Conservation (phyloP, 2,329 filamentous ascomycete genomes). For the Chlorencoelia australis region DNA sequence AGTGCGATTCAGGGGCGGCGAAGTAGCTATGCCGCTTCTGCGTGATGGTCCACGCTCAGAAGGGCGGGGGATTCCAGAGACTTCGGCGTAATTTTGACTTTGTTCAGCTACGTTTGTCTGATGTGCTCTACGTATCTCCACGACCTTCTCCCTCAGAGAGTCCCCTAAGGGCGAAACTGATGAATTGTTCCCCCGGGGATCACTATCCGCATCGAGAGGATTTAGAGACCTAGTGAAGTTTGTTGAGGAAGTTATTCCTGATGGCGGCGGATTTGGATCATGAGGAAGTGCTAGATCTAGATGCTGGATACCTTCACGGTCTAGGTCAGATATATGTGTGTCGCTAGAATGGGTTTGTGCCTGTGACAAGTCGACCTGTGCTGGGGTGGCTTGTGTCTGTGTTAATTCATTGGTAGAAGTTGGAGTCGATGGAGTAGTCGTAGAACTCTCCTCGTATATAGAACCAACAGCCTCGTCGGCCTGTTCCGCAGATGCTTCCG, state of each 20-base stretch:
- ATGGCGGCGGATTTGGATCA: slow-evolving; percentile 6
- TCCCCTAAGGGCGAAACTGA: slow-evolving; percentile 12
- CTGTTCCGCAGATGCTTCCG: slow-evolving; percentile 46
- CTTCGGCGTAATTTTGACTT: slow-evolving; percentile 12
- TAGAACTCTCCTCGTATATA: neutral
- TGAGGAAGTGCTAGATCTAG: slow-evolving; percentile 45
- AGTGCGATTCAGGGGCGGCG: slow-evolving; percentile 25
- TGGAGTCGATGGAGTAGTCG: neutral
- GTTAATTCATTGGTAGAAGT: neutral
- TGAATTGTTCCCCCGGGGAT: slow-evolving; percentile 1
- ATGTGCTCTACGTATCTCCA: slow-evolving; percentile 19
- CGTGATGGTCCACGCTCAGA: slow-evolving; percentile 20
- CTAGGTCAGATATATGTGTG: slow-evolving; percentile 26
- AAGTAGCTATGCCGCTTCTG: slow-evolving; percentile 17
- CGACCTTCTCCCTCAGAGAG: slow-evolving; percentile 23
- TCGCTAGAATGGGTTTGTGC: slow-evolving; percentile 2
- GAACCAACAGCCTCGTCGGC: slow-evolving; percentile 53
- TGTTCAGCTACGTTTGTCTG: slow-evolving; percentile 9
- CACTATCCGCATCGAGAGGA: slow-evolving; percentile 1
- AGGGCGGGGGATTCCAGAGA: slow-evolving; percentile 25
- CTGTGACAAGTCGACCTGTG: neutral
- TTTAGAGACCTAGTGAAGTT: slow-evolving; percentile 5
- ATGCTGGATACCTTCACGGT: slow-evolving; percentile 47
- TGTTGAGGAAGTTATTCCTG: slow-evolving; percentile 10
- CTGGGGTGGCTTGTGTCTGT: neutral